Evolutionary conservation across 2,329 filamentous ascomycete genomes (phyloP), one percentile per base, ranked within the genome.

Genomic region (Phoma sp.): DNA sequence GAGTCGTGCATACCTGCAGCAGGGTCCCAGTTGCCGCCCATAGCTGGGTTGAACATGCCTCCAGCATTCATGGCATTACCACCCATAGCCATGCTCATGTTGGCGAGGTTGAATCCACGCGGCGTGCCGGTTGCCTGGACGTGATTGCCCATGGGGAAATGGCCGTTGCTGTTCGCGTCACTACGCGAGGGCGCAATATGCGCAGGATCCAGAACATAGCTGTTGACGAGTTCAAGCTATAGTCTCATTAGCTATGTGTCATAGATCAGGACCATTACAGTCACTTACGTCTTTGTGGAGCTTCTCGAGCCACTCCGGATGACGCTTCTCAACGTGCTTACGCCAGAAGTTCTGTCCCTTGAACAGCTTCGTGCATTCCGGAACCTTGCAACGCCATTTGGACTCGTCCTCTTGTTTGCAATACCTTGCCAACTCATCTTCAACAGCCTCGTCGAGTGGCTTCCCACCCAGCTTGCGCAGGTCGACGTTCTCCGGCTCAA

Each of bases 321-420:
- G 95, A 53, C 96, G 87, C 79, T 99, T 99, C 77, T 98, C 93
- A 13, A 98, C 88, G 68, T 99, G 95, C 80, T 99, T 99, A 69
- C 87, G 88, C 93, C 96, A 99, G 74, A 99, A 99, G 66, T 93
- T 87, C 38, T 96, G 89, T 54, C 95, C 95, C 75, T 98, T 98
- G 83, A 99, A 99, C 7, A 99, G 80, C 77, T 99, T 99, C 9
- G 89, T 89, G 76, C 95, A 99, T 35, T 97, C 93, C 1, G 93
- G 93, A 4, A 96, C 93, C 75, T 95, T 96, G 83, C 95, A 99
- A 57, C 96, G 87, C 82, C 89, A 99, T 73, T 98, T 98, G 68
- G 93, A 89, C 74, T 97, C 93, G 66, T 99, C 96, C 74, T 99
- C 95, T 76, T 98, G 93, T 79, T 97, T 97, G 59, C 98, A 91